These are phyloP conservation scores for Larix kaempferi DNA, from an alignment of 75 land plant species.

Conservation along the genomic window DNA sequence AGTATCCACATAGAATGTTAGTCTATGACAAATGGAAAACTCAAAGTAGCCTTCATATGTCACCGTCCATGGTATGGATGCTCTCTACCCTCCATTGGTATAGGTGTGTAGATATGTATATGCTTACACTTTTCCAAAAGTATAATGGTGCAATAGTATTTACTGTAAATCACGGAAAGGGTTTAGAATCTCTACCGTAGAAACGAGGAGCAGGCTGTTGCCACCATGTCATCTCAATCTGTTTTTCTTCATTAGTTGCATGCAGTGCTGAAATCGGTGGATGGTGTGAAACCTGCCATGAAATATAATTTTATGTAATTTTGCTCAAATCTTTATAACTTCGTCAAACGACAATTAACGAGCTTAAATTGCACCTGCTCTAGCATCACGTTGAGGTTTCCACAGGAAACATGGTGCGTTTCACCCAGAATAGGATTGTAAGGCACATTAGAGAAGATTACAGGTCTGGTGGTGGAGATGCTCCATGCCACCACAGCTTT, in stretches of 20 bases:
- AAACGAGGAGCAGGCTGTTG: conserved; percentile 58
- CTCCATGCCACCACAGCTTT: conserved; percentile 72
- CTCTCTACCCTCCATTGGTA: no score
- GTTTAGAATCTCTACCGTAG: conserved; percentile 38
- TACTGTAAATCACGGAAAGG: no score
- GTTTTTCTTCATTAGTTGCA: conserved; percentile 57
- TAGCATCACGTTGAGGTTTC: conserved; percentile 74
- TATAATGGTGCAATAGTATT: no score
- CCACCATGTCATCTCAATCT: conserved; percentile 63
- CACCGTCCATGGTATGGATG: no score
- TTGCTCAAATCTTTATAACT: no score
- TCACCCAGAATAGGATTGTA: conserved; percentile 95
- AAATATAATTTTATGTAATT: background rate
- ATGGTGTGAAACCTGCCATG: conserved; percentile 87
- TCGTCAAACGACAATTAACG: background rate
- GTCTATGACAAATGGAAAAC: no score
- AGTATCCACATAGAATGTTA: no score
- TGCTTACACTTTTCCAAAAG: no score
- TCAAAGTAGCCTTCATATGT: no score
- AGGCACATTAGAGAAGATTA: conserved; percentile 68
- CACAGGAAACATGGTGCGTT: conserved; percentile 83
- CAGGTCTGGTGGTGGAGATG: conserved; percentile 65
- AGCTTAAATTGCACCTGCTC: conserved; percentile 59
- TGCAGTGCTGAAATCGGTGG: conserved; percentile 80
- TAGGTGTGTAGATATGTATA: no score